Conservation (phyloP, 1,139 yeast genomes). For the Magnusiomyces paraingens region DNA sequence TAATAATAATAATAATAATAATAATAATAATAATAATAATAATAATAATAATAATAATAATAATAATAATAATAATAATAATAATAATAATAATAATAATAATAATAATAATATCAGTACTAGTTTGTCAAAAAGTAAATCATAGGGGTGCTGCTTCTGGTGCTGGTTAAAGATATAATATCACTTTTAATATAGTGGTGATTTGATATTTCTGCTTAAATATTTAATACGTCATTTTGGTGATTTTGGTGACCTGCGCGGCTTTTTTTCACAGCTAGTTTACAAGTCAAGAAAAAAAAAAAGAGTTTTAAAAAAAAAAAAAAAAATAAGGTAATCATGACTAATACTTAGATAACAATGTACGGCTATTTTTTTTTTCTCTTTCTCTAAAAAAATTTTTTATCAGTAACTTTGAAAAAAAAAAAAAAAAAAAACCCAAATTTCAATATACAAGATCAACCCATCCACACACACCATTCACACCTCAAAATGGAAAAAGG, state of each 20-base stretch:
- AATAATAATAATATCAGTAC: too few species aligned
- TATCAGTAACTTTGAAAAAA: neutral
- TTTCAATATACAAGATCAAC: neutral
- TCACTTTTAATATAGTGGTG: neutral
- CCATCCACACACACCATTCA: constrained; percentile 6
- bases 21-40: neutral
- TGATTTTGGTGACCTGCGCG: too few species aligned
- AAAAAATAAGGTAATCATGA: too few species aligned
- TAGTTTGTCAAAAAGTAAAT: constrained; percentile 2
- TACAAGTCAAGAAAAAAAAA: too few species aligned
- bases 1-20: neutral
- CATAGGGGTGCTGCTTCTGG: neutral
- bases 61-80: too few species aligned
- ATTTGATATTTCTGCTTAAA: neutral
- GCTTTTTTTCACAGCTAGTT: too few species aligned
- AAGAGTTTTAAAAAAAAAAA: too few species aligned
- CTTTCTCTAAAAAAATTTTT: neutral
- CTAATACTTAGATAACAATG: neutral
- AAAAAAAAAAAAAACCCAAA: neutral
- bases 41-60: constrained; percentile 1
- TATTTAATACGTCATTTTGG: neutral
- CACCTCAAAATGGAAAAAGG: constrained; percentile 25
- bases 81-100: too few species aligned
- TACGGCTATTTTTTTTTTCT: constrained; percentile 1
- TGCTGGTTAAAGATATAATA: neutral